Evolutionary conservation across 257 asterid genomes (phyloP), one percentile per base, ranked within the genome.

Genomic region (Cynanchum wilfordii): DNA sequence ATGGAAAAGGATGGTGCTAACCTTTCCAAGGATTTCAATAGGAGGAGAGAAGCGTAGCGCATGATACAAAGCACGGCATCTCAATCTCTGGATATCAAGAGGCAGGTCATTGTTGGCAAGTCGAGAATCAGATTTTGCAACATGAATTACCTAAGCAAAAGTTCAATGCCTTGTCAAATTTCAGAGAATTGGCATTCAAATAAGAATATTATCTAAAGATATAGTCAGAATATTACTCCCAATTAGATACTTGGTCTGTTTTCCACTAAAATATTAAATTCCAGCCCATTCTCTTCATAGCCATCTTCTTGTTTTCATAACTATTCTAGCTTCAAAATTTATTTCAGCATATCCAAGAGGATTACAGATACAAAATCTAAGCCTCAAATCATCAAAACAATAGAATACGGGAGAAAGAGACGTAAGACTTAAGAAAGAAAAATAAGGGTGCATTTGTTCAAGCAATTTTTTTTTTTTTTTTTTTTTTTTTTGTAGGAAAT

Each of bases 31-130:
- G 62, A 70, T 85, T 84, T 88, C 92, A 56, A 94, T 89, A 72
- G 93, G 74, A 73, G 96, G 91, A 70, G 95, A 85, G 82, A 91
- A 94, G 76, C 84, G 90, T 42, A 94, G 98, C 70, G 95, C 91
- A 52, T 86, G 85, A 81, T 87, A 94, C n/a, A 91, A 75, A 79
- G 90, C 96, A 75, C 99, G 99, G 19, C 99, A 94, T 84, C 98
- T 86, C 87, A 94, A 86, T 81, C 97, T 86, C 85, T 94, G 99
- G 79, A 94, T 84, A 84, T 94, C 96, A 75, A 94, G 86, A 79
- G 99, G 97, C 69, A 91, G 86, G 80, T 89, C 96, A 79, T 91
- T 94, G 90, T 91, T 94, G 74, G 99, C 98, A 79, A 94, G 96
- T 80, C 99, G 84, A 71, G 98, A 88, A 78, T 94, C 99, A 10